Base-by-base conservation (phyloP, 768 basidiomycete genomes). In the Phaeotremella fagi region DNA sequence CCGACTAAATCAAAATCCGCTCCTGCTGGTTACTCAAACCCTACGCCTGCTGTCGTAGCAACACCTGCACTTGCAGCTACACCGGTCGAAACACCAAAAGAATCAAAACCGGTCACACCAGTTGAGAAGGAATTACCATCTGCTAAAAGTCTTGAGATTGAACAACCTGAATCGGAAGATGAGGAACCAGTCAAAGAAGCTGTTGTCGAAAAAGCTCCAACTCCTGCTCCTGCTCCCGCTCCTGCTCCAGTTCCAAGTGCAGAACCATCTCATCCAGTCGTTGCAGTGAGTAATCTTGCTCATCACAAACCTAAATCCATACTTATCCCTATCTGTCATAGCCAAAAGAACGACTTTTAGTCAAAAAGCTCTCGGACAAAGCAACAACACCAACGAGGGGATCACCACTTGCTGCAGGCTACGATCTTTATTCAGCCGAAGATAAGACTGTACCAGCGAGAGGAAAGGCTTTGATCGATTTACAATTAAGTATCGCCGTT, bases 401-500 rank as follows among this genome's bases (percentile, higher is more conserved):
- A 0, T 90, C 87, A 2, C 75, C 83, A 1, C 78, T 90, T 45
- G 82, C 94, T 1, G 95, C 95, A 0, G 95, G 95, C 4, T 95
- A 98, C 69, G 95, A 99, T 74, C 79, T 99, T 31, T 92, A 90
- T 77, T 86, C 68, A 71, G 90, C 92, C 0, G 91, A 94, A 72
- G 79, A 79, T 52, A 90, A 88, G 69, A 74, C 79, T 6, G 82
- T 98, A 16, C 90, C 92, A 12, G 90, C 91, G 1, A 84, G 79
- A 48, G 94, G 91, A 48, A 95, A 94, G 74, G 94, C 90, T 3
- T 78, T 98, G 31, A 75, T 99, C 33, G 86, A 92, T 70, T 90
- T 90, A 15, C 89, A 91, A 59, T 78, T 98, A 48, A 91, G 90
- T 23, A 85, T 99, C 55, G 92, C 91, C 20, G 89, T 99, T 1